Evolutionary conservation across 2,329 filamentous ascomycete species (phyloP).

Genomic region (Pseudopithomyces maydicus): DNA sequence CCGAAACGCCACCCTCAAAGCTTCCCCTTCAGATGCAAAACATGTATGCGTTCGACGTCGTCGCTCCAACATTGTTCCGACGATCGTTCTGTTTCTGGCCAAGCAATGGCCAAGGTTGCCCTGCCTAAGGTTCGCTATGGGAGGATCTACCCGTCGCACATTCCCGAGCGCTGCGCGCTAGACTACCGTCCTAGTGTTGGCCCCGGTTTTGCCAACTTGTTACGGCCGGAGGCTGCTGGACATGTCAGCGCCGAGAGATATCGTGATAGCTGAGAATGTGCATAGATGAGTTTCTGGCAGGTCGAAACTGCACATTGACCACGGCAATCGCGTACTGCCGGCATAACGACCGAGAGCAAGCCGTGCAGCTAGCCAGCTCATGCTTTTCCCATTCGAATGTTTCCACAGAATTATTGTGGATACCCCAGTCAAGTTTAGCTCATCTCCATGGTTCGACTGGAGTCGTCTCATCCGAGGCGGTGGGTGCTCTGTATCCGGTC

Average conservation of each 20-base stretch:
- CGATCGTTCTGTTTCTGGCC: slow-evolving; percentile 11
- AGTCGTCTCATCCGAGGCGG: slow-evolving; percentile 29
- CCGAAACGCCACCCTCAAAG: slow-evolving; percentile 30
- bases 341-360: neutral
- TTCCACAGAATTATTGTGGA: neutral
- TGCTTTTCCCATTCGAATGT: neutral
- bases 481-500: slow-evolving; percentile 23
- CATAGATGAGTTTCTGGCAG: neutral
- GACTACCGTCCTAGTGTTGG: slow-evolving; percentile 11
- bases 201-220: neutral
- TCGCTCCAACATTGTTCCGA: slow-evolving; percentile 27
- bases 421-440: neutral
- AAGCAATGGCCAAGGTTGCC: slow-evolving; percentile 11
- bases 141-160: slow-evolving; percentile 25
- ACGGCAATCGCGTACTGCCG: neutral
- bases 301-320: neutral
- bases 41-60: slow-evolving; percentile 29
- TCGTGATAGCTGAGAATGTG: neutral
- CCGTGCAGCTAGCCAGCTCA: neutral
- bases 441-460: slow-evolving; percentile 26
- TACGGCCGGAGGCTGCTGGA: slow-evolving; percentile 32
- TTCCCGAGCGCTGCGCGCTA: slow-evolving; percentile 15
- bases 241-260: neutral
- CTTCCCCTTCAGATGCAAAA: slow-evolving; percentile 33
- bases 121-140: slow-evolving; percentile 17